phyloP scores from a whole-genome alignment of 2,329 filamentous ascomycete genomes.

The Biscogniauxia mediterranea region DNA sequence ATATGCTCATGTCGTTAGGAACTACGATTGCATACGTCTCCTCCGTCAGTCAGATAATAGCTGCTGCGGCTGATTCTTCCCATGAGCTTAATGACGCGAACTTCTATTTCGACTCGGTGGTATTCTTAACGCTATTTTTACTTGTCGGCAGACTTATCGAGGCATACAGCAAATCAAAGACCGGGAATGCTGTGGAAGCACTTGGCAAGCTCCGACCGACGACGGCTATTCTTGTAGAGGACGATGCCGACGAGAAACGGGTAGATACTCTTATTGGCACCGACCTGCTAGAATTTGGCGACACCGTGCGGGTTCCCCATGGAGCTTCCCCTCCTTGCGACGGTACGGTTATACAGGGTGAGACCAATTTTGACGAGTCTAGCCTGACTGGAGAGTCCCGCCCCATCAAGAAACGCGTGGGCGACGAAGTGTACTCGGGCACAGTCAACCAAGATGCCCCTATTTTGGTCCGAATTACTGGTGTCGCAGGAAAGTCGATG shows the following conservation, averaged over 20 bases:
- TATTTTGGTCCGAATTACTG: constrained; percentile 62
- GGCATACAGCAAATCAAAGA: constrained; percentile 87
- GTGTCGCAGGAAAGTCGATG: constrained; percentile 68
- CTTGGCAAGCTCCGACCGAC: constrained; percentile 75
- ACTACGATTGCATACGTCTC: constrained; percentile 86
- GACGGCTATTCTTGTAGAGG: constrained; percentile 68
- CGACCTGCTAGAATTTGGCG: constrained; percentile 73
- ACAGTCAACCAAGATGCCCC: constrained; percentile 70
- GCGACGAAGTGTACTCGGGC: constrained; percentile 68
- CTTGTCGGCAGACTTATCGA: constrained; percentile 74
- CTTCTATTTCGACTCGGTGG: constrained; percentile 88
- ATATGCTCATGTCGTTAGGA: constrained; percentile 85
- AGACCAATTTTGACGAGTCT: constrained; percentile 80
- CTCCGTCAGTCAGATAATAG: constrained; percentile 75
- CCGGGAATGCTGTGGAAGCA: constrained; percentile 80
- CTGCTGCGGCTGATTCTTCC: constrained; percentile 48
- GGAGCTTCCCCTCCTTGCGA: constrained; percentile 85
- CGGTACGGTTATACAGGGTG: constrained; percentile 62
- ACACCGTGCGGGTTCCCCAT: constrained; percentile 71
- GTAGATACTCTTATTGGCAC: constrained; percentile 47
- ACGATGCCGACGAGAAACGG: constrained; percentile 37
- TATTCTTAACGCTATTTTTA: constrained; percentile 87
- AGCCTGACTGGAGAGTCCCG: constrained; percentile 80
- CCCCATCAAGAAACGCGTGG: constrained; percentile 60
- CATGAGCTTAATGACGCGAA: constrained; percentile 45